Evolutionary conservation across 2,329 filamentous ascomycete species (phyloP), one percentile per base, ranked within the genome.

Genomic region (Ophiostoma novo-ulmi): DNA sequence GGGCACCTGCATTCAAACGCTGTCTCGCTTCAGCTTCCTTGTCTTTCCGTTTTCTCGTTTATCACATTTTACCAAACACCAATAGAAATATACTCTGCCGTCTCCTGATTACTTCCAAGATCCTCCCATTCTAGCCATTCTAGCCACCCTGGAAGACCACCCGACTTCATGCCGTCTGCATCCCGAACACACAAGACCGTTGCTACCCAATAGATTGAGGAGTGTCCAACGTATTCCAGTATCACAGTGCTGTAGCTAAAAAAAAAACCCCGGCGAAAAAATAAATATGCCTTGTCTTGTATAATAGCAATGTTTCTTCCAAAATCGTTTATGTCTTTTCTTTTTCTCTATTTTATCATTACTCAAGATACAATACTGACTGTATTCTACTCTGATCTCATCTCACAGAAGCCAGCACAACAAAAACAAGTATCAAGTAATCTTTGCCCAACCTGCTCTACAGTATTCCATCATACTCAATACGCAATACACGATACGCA

Each of bases 71-170:
- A 48, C 7, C 14, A 35, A 14, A 63, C 52, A 17, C 58, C 58
- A 63, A 63, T 63, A 63, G 58, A 63, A 63, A 35, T 17, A 63
- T 17, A 63, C 58, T 35, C 26, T 63, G 58, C 58, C 58, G 58
- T 63, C 58, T 63, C 58, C 58, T 63, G 44, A 48, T 20, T 20
- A 48, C 44, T 31, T 31, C 31, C 31, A 31, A 31, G 44, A 52
- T 52, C 44, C 5, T 52, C 44, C 14, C 14, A 17, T 55, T 22
- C 48, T 55, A 6, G n/a, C 48, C 48, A 55, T 55, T 22, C 48
- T 58, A 22, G 13, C 52, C 58, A 63, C 11, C 58, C 52, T 58
- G 52, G 22, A n/a, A 58, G 52, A 63, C 58, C 58, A 63, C 58
- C 58, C 26, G 58, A 63, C 58, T 35, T 52, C 58, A 58, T 58